Conservation (phyloP, 345 rosid species). For the Gossypium arboreum region DNA sequence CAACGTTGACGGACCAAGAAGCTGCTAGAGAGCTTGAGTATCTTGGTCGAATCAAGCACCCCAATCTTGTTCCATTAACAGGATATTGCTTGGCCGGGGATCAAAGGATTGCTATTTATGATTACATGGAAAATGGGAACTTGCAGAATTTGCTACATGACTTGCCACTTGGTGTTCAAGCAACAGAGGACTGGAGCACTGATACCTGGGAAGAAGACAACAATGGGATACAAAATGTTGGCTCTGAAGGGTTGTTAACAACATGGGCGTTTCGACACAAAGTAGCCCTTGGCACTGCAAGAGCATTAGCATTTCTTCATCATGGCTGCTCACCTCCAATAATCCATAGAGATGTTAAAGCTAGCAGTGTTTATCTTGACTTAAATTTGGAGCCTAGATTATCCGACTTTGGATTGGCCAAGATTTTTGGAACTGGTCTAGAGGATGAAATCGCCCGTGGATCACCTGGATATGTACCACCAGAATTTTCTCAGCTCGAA, state of each 20-base stretch:
- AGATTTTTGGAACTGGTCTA: slow-evolving; percentile 69
- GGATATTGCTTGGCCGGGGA: slow-evolving; percentile 94
- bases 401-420: slow-evolving; percentile 85
- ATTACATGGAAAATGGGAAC: slow-evolving; percentile 97
- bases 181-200: slow-evolving; percentile 77
- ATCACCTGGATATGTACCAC: slow-evolving; percentile 78
- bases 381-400: slow-evolving; percentile 74
- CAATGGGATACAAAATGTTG: slow-evolving; percentile 57
- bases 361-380: slow-evolving; percentile 88
- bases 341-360: slow-evolving; percentile 80
- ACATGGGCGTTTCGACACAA: slow-evolving; percentile 84
- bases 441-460: slow-evolving; percentile 66
- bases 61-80: slow-evolving; percentile 81
- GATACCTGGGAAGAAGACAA: slow-evolving; percentile 83
- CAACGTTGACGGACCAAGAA: slow-evolving; percentile 83
- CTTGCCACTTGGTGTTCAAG: slow-evolving; percentile 76
- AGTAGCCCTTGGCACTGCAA: slow-evolving; percentile 81
- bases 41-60: slow-evolving; percentile 86
- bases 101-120: slow-evolving; percentile 87
- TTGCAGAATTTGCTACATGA: slow-evolving; percentile 85
- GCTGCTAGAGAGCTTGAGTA: slow-evolving; percentile 84
- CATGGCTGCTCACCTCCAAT: slow-evolving; percentile 95
- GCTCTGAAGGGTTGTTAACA: slow-evolving; percentile 53
- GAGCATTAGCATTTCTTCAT: slow-evolving; percentile 90
- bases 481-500: slow-evolving; percentile 63